A percentile compares a stretch with the other conserved stretches of the same genome.
These are phyloP conservation scores for Terfezia boudieri DNA, from an alignment of 495 filamentous ascomycete species.

Conservation along the genomic window DNA sequence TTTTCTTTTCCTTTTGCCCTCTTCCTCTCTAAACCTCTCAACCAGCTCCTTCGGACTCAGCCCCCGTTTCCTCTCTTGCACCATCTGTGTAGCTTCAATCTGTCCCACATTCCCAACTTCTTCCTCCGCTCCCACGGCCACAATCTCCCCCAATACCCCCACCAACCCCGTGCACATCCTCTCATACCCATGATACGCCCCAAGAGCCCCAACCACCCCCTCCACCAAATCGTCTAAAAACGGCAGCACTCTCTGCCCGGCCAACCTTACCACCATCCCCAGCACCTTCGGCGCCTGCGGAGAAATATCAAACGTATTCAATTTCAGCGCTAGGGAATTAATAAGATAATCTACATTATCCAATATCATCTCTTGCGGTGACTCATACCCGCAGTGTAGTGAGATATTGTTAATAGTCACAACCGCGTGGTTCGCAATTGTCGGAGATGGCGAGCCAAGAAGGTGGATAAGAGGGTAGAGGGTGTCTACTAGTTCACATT, in stretches of 20 bases:
- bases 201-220: slow-evolving; percentile 73
- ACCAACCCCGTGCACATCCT: slow-evolving; percentile 70
- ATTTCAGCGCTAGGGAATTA: slow-evolving; percentile 67
- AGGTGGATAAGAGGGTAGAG: slow-evolving; percentile 75
- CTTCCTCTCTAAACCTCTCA: background rate
- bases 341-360: slow-evolving; percentile 94
- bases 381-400: slow-evolving; percentile 46
- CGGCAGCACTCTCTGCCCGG: slow-evolving; percentile 58
- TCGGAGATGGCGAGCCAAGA: slow-evolving; percentile 47
- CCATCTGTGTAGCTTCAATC: background rate
- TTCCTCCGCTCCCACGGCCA: slow-evolving; percentile 31
- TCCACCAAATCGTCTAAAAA: slow-evolving; percentile 80
- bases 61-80: background rate
- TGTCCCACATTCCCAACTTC: slow-evolving; percentile 30
- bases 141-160: slow-evolving; percentile 42
- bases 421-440: slow-evolving; percentile 61
- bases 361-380: slow-evolving; percentile 57
- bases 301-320: slow-evolving; percentile 79
- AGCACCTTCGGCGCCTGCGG: slow-evolving; percentile 79
- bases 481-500: slow-evolving; percentile 69
- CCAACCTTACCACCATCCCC: slow-evolving; percentile 79
- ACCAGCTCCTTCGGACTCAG: background rate
- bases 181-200: slow-evolving; percentile 84
- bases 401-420: slow-evolving; percentile 62
- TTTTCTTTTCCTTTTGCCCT: background rate